Evolutionary conservation across 371 early-diverging fungal species (phyloP).

Genomic region (Mucor lusitanicus): DNA sequence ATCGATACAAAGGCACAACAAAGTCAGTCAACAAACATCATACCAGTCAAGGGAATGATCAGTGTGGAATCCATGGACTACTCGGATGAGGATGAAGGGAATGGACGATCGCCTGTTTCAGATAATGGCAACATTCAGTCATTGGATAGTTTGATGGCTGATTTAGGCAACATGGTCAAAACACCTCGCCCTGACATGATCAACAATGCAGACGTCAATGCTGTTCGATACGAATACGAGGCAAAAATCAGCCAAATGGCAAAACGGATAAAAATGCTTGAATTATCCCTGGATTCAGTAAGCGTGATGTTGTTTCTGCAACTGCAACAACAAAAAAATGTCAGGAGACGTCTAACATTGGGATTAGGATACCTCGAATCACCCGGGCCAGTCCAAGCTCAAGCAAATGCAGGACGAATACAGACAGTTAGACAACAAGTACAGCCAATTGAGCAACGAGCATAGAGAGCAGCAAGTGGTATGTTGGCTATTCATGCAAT

Average conservation of each 20-base stretch:
- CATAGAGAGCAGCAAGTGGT: constrained; percentile 77
- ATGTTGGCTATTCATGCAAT: not conserved
- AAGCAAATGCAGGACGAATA: constrained; percentile 42
- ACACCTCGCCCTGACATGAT: constrained; percentile 13
- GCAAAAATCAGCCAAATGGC: constrained; percentile 50
- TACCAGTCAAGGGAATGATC: constrained; percentile 53
- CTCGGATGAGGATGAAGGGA: constrained; percentile 25
- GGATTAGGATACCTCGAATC: not conserved
- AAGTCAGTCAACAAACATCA: constrained; percentile 48
- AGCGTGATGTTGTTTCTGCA: not conserved
- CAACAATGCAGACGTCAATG: not conserved
- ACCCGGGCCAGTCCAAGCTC: constrained; percentile 7
- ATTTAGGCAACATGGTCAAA: constrained; percentile 73
- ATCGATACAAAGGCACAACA: constrained; percentile 28
- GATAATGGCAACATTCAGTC: constrained; percentile 14
- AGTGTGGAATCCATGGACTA: constrained; percentile 39
- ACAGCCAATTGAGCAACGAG: constrained; percentile 66
- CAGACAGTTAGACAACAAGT: constrained; percentile 47
- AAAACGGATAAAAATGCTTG: constrained; percentile 48
- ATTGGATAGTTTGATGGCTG: constrained; percentile 82
- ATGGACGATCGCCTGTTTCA: constrained; percentile 5
- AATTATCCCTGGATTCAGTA: constrained; percentile 34
- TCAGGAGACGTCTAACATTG: not conserved
- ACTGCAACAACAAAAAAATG: not conserved
- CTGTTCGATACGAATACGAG: constrained; percentile 61